phyloP scores from a whole-genome alignment of 768 basidiomycete species.

The Epithele typhae region DNA sequence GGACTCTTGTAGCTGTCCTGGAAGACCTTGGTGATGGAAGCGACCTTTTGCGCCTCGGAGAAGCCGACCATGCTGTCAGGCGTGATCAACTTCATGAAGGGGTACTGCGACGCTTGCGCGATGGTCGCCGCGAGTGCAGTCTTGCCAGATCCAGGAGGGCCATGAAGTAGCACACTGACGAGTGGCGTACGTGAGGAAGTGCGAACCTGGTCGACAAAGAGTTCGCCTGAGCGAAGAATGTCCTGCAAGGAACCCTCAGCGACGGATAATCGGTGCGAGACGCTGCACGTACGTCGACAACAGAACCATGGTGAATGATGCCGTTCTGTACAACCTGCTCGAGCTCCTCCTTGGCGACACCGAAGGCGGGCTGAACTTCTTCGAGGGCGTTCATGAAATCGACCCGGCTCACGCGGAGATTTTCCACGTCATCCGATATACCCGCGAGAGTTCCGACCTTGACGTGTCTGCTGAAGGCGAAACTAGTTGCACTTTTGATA shows the following conservation, averaged over 20 bases:
- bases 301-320: slow-evolving; percentile 80
- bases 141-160: slow-evolving; percentile 89
- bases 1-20: slow-evolving; percentile 97
- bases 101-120: slow-evolving; percentile 89
- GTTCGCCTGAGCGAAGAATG: slow-evolving; percentile 76
- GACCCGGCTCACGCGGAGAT: slow-evolving; percentile 76
- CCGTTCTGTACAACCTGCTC: slow-evolving; percentile 92
- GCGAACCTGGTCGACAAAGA: slow-evolving; percentile 93
- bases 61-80: slow-evolving; percentile 97
- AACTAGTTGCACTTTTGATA: slow-evolving; percentile 97
- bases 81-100: slow-evolving; percentile 96
- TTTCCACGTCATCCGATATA: slow-evolving; percentile 93
- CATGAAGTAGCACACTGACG: slow-evolving; percentile 86
- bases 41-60: slow-evolving; percentile 88
- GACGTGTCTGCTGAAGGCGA: slow-evolving; percentile 95
- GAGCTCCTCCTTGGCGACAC: slow-evolving; percentile 96
- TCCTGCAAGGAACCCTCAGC: slow-evolving; percentile 44
- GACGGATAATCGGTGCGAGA: no score
- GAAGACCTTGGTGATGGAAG: slow-evolving; percentile 89
- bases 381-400: slow-evolving; percentile 92
- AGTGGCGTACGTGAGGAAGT: slow-evolving; percentile 87
- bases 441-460: slow-evolving; percentile 98
- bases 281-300: slow-evolving; percentile 62
- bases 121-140: slow-evolving; percentile 93
- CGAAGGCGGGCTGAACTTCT: slow-evolving; percentile 95